phyloP scores from a whole-genome alignment of 2,329 filamentous ascomycete species.

The Lanzia echinophila region DNA sequence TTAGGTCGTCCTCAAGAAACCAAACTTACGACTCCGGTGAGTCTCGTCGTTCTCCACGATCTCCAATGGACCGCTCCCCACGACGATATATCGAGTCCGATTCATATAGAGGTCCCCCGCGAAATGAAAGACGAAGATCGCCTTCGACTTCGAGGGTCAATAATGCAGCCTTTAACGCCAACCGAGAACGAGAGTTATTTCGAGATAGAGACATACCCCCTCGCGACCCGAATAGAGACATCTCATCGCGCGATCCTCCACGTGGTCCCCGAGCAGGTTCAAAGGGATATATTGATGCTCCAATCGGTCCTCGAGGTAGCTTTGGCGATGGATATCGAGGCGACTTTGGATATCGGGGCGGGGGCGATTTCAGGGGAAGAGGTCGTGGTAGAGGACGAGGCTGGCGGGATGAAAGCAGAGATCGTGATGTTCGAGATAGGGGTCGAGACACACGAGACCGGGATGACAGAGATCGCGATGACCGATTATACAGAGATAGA shows the following conservation, averaged over 20 bases:
- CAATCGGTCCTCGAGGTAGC: conserved; percentile 59
- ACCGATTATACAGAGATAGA: conserved; percentile 5
- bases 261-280: conserved; percentile 65
- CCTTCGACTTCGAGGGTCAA: conserved; percentile 42
- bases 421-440: conserved; percentile 51
- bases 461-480: conserved; percentile 35
- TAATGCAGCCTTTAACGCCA: conserved; percentile 2
- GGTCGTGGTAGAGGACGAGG: conserved; percentile 36
- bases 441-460: conserved; percentile 50
- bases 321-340: conserved; percentile 59
- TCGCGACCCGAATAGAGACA: conserved; percentile 24
- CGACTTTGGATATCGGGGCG: conserved; percentile 45
- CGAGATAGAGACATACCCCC: conserved; percentile 5
- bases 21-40: conserved; percentile 32
- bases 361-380: conserved; percentile 37
- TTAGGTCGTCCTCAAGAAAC: conserved; percentile 22
- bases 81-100: conserved; percentile 11
- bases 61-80: conserved; percentile 9
- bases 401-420: conserved; percentile 49
- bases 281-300: conserved; percentile 49
- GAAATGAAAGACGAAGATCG: conserved; percentile 28
- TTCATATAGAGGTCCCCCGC: conserved; percentile 23
- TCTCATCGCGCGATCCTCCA: conserved; percentile 62
- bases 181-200: conserved; percentile 6
- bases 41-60: conserved; percentile 35